Conservation (phyloP, 1,139 yeast species). For the Geotrichum klebahnii region DNA sequence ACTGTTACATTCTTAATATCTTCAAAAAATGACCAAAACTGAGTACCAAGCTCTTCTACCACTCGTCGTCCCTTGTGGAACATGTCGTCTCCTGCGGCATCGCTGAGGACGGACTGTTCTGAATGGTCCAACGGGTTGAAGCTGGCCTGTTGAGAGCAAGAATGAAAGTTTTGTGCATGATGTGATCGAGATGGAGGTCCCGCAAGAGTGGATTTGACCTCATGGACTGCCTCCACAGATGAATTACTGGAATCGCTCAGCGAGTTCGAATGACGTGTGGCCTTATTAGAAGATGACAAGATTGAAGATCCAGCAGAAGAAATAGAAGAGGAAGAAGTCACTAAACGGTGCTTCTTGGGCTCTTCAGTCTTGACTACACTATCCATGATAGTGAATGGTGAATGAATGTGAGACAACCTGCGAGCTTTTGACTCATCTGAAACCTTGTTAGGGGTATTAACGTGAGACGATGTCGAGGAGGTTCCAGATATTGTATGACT, state of each 20-base stretch:
- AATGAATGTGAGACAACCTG: conserved; percentile 11
- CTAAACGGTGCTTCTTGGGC: conserved; percentile 6
- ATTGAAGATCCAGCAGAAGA: conserved; percentile 14
- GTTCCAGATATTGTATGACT: conserved; percentile 8
- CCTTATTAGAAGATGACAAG: conserved; percentile 1
- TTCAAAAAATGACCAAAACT: conserved; percentile 39
- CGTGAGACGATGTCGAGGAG: too few relatives aligned
- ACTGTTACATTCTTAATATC: conserved; percentile 38
- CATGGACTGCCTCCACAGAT: conserved; percentile 12
- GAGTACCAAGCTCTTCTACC: conserved; percentile 38
- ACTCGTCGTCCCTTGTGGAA: conserved; percentile 37
- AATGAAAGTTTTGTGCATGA: too few relatives aligned
- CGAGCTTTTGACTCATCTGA: conserved; percentile 1
- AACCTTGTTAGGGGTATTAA: too few relatives aligned
- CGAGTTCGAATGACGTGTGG: conserved; percentile 21
- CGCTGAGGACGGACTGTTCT: neutral
- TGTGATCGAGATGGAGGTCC: too few relatives aligned
- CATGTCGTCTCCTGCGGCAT: conserved; percentile 27
- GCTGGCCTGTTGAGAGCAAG: too few relatives aligned
- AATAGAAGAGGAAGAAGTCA: conserved; percentile 13
- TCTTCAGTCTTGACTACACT: conserved; percentile 5
- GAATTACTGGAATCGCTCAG: conserved; percentile 20
- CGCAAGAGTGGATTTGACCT: conserved; percentile 5
- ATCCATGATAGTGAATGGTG: conserved; percentile 17
- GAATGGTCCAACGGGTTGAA: too few relatives aligned